Base-by-base conservation (phyloP, 2,329 filamentous ascomycete species). In the Exophiala xenobiotica region DNA sequence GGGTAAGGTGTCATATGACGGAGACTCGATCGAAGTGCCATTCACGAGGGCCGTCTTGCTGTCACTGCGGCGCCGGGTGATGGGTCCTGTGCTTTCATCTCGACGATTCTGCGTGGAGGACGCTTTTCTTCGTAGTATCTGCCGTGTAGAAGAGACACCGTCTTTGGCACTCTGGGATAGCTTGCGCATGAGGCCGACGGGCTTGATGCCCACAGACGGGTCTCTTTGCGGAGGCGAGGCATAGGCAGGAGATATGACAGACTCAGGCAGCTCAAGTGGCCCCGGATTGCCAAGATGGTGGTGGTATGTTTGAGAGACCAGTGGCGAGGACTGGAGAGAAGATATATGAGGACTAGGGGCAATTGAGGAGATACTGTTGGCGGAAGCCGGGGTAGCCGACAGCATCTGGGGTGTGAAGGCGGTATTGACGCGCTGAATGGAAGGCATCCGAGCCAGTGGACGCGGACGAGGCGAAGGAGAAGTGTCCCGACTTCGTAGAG, bases 1-100 rank as follows among this genome's bases (percentile, higher is more conserved):
- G 9, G 50, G 49, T 14, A 54, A 29, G 20, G 31, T 27, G 16
- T 60, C 57, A 37, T 54, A 44, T 5, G 57, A 56, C 19, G 48
- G 46, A 9, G 44, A 50, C 11, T 60, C 57, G 16, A 51, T 16
- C 11, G 35, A 8, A 33, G 23, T 24, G 18, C 39, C 42, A 24
- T 38, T 56, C 8, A 42, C 77, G 27, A 78, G 72, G 5, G 86
- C 86, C 59, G 82, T 88, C 69, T 88, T 93, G 74, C 91, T 96
- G 68, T 95, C 90, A 68, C 91, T 96, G 59, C 91, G 84, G 51
- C 90, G 81, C 56, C 92, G 84, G 69, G 95, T 82, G 46, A 96
- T 87, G 1, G 93, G 93, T 0, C 93, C 93, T 20, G 90, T 86
- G 66, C 91, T 96, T 56, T 88, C 85, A 65, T 96, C 90, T 35